phyloP scores from a whole-genome alignment of 2,329 filamentous ascomycete genomes.

The Aureobasidium sp. region DNA sequence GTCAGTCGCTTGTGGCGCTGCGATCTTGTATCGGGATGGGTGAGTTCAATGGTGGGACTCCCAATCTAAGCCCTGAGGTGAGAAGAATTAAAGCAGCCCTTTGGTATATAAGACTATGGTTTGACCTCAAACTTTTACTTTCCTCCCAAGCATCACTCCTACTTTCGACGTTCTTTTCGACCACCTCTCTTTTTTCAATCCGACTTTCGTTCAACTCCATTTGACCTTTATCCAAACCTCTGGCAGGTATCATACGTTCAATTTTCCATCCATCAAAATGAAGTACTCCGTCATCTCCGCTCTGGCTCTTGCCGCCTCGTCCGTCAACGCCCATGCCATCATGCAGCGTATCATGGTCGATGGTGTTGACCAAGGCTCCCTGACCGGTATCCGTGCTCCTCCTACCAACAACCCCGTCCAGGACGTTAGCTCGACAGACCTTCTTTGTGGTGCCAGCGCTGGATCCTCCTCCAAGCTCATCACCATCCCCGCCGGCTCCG shows the following conservation, averaged over 20 bases:
- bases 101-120: background rate
- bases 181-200: background rate
- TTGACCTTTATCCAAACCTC: conserved; percentile 1
- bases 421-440: conserved; percentile 36
- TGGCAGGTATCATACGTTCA: background rate
- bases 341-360: conserved; percentile 45
- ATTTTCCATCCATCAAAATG: conserved; percentile 9
- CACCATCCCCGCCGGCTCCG: conserved; percentile 18
- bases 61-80: background rate
- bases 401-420: conserved; percentile 40
- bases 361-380: conserved; percentile 47
- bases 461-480: conserved; percentile 28
- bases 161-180: conserved; percentile 11
- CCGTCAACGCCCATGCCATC: conserved; percentile 29
- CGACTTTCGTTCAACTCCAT: conserved; percentile 18
- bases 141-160: conserved; percentile 3
- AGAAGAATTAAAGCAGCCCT: background rate
- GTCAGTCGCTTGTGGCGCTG: conserved; percentile 12
- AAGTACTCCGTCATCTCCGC: conserved; percentile 34
- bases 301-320: conserved; percentile 34
- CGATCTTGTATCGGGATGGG: background rate
- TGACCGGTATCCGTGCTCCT: conserved; percentile 53
- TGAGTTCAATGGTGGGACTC: background rate
- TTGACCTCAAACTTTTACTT: background rate
- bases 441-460: conserved; percentile 40